These are phyloP conservation scores for Austroboletus novae-zelandiae DNA, from an alignment of 1,284 basidiomycete genomes.

Conservation along the genomic window DNA sequence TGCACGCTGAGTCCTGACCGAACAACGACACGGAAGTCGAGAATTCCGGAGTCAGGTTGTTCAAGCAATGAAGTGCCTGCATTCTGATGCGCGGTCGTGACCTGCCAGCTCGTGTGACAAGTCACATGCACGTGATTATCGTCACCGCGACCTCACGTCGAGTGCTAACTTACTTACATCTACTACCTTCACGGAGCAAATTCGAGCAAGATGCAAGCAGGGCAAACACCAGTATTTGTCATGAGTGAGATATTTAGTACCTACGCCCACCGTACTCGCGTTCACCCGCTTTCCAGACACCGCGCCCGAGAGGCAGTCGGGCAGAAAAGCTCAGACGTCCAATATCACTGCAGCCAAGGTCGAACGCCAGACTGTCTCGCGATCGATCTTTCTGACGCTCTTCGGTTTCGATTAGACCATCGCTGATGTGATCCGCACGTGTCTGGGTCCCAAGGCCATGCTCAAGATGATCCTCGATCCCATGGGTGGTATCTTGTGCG, in stretches of 20 bases:
- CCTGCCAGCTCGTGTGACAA: too few species aligned
- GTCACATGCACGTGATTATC: too few species aligned
- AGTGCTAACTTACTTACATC: too few species aligned
- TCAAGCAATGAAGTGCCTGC: too few species aligned
- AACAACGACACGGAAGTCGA: too few species aligned
- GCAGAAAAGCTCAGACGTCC: conserved; percentile 94
- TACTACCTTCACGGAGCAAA: background rate
- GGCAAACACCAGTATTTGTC: conserved; percentile 72
- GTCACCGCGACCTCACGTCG: too few species aligned
- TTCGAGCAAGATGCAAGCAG: conserved; percentile 38
- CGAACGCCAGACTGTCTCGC: background rate
- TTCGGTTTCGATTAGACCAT: conserved; percentile 65
- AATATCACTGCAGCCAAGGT: conserved; percentile 99
- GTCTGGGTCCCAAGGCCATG: conserved; percentile 97
- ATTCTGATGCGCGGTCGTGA: too few species aligned
- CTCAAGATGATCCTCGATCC: conserved; percentile 99
- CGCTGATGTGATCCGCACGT: conserved; percentile 98
- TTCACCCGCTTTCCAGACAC: conserved; percentile 58
- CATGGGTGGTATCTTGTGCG: conserved; percentile 94
- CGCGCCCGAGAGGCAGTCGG: conserved; percentile 89
- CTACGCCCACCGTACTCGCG: background rate
- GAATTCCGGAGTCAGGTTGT: too few species aligned
- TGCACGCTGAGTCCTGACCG: too few species aligned
- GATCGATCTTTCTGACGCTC: background rate
- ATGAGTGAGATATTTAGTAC: conserved; percentile 15